These are phyloP conservation scores for Penicillium crustosum DNA, from an alignment of 2,329 filamentous ascomycete species.

Conservation along the genomic window DNA sequence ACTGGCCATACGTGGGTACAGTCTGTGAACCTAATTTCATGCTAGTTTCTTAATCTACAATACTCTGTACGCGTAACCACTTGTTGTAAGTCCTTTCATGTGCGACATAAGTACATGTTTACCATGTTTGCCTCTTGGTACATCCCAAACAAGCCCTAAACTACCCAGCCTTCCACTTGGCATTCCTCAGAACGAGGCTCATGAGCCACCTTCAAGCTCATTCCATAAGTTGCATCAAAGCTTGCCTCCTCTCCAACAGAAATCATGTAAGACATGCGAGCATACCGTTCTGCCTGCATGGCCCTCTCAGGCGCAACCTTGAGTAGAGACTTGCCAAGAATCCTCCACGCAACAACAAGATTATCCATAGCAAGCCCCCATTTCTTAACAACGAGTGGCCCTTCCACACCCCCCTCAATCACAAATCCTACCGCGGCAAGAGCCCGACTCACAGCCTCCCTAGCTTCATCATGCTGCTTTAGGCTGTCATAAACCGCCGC, in stretches of 20 bases:
- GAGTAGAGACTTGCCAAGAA: conserved; percentile 28
- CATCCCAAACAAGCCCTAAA: not conserved
- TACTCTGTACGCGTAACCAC: no score
- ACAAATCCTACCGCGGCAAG: conserved; percentile 2
- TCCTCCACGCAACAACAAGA: conserved; percentile 31
- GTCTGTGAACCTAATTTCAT: not conserved
- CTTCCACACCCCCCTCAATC: not conserved
- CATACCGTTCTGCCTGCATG: conserved; percentile 31
- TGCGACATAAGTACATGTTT: not conserved
- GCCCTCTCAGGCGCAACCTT: conserved; percentile 18
- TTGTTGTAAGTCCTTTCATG: not conserved
- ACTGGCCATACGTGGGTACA: no score
- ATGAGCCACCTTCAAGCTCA: not conserved
- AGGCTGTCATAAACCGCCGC: not conserved
- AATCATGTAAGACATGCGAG: conserved; percentile 33
- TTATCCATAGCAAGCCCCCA: conserved; percentile 34
- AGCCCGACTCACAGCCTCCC: not conserved
- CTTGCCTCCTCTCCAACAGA: conserved; percentile 37
- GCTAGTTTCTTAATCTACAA: no score
- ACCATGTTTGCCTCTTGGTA: not conserved
- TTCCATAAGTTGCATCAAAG: conserved; percentile 27
- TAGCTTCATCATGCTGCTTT: not conserved
- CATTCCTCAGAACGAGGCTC: not conserved
- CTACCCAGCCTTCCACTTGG: not conserved
- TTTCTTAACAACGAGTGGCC: conserved; percentile 6